Conservation (phyloP, 163 green algal species). For the Prototheca stagnorum region DNA sequence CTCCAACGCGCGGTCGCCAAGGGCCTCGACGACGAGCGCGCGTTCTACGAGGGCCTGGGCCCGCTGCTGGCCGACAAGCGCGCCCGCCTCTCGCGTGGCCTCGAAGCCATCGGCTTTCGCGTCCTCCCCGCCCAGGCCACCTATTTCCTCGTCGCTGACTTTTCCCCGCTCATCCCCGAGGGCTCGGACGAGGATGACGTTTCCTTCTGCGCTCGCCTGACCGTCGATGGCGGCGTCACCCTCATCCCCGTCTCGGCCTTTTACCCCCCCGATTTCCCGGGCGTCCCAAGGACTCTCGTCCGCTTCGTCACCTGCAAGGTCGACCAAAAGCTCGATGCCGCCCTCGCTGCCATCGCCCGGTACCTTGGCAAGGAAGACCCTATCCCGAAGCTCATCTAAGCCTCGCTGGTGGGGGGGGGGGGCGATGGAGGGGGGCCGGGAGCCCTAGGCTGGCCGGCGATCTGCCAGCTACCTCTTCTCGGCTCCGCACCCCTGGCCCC, state of each 20-base stretch:
- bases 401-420: too few relatives aligned
- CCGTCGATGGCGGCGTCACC: slow-evolving; percentile 50
- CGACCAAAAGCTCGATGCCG: slow-evolving; percentile 46
- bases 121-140: slow-evolving; percentile 45
- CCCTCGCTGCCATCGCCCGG: slow-evolving; percentile 19
- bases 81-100: slow-evolving; percentile 19
- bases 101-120: slow-evolving; percentile 37
- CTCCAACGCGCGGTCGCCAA: slow-evolving; percentile 54
- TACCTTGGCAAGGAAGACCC: slow-evolving; percentile 21
- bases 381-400: too few relatives aligned
- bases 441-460: too few relatives aligned
- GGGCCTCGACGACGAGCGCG: slow-evolving; percentile 42
- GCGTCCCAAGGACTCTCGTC: slow-evolving; percentile 13
- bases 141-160: slow-evolving; percentile 65
- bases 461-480: too few relatives aligned
- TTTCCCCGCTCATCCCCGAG: slow-evolving; percentile 25
- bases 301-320: slow-evolving; percentile 70
- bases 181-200: slow-evolving; percentile 39
- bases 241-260: slow-evolving; percentile 55
- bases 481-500: too few relatives aligned
- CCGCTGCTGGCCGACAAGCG: slow-evolving; percentile 26
- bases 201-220: slow-evolving; percentile 50
- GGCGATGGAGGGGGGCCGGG: too few relatives aligned
- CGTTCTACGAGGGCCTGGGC: slow-evolving; percentile 44
- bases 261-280: slow-evolving; percentile 18